Evolutionary conservation across 108 stramenopile species (phyloP).

Genomic region (Cyclotella cryptica): DNA sequence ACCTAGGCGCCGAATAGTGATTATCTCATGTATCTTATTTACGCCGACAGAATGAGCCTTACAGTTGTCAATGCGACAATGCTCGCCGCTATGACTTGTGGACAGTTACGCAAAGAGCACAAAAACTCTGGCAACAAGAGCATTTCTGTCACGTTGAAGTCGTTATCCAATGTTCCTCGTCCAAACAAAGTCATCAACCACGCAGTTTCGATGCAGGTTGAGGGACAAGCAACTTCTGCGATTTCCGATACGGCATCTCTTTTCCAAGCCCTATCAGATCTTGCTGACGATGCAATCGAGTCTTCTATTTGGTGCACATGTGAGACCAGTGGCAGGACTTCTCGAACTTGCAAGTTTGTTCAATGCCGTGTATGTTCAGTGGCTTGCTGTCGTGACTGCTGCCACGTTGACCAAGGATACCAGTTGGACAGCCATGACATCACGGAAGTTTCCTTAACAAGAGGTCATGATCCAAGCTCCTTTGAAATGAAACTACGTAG

Average conservation of each 20-base stretch:
- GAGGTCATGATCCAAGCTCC: conserved; percentile 19
- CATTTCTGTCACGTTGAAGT: conserved; percentile 24
- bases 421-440: conserved; percentile 52
- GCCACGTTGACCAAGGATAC: conserved; percentile 51
- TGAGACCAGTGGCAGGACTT: conserved; percentile 63
- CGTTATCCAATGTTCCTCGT: neutral
- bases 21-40: too few species aligned
- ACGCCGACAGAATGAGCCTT: conserved; percentile 55
- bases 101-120: conserved; percentile 61
- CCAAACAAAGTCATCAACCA: neutral
- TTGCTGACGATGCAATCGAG: conserved; percentile 54
- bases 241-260: conserved; percentile 26
- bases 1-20: too few species aligned
- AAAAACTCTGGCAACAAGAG: conserved; percentile 8
- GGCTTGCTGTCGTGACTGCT: conserved; percentile 61
- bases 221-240: neutral
- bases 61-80: conserved; percentile 78
- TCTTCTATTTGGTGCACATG: conserved; percentile 77
- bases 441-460: conserved; percentile 20
- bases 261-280: conserved; percentile 37
- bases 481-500: conserved; percentile 61
- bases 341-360: conserved; percentile 44
- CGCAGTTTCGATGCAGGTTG: neutral
- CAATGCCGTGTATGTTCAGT: conserved; percentile 58
- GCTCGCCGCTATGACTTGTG: conserved; percentile 63